Base-by-base conservation (phyloP, 495 filamentous ascomycete species). In the Penicillium egyptiacum region DNA sequence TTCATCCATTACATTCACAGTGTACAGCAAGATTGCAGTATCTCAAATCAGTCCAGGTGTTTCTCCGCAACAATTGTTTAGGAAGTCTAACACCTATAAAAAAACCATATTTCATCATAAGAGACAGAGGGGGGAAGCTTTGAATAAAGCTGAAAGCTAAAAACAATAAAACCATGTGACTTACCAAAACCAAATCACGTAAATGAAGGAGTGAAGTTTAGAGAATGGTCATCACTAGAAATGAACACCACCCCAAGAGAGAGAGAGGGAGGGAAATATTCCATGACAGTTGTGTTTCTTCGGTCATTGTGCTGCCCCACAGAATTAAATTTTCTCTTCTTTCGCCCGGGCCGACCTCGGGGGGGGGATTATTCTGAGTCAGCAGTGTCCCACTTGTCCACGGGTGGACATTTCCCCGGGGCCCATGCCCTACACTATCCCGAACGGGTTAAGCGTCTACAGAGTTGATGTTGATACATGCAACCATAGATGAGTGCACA, bases 71-170 rank as follows among this genome's bases (percentile, higher is more conserved):
- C 26, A 62, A 64, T 65, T 65, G 64, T 66, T 46, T 77, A 75
- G 72, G 75, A 75, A 77, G 75, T 77, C 75, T 77, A 77, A 77
- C 75, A 77, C 75, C 75, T 77, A 74, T 75, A 73, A 71, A 68
- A 74, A 71, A 73, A 72, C 69, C 68, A 63, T 67, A 71, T 64
- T 66, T 77, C 75, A 77, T 77, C 75, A 75, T 75, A 64, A 55
- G 35, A 77, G 62, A 63, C 46, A 45, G 33, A 40, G 41, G 33
- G 33, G 35, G 14, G 26, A 17, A 54, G 53, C 28, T 49, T 33
- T 25, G 44, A 12, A 44, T 39, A 17, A 25, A 17, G 35, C 7
- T 37, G 33, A 37, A 55, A 48, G 45, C 45, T 30, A 5, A 28
- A 30, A 37, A 37, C 31, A 17, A 22, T 19, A 25, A 53, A 41